Base-by-base conservation (phyloP, 805 yeast species). In the Vanderwaltozyma polyspora region DNA sequence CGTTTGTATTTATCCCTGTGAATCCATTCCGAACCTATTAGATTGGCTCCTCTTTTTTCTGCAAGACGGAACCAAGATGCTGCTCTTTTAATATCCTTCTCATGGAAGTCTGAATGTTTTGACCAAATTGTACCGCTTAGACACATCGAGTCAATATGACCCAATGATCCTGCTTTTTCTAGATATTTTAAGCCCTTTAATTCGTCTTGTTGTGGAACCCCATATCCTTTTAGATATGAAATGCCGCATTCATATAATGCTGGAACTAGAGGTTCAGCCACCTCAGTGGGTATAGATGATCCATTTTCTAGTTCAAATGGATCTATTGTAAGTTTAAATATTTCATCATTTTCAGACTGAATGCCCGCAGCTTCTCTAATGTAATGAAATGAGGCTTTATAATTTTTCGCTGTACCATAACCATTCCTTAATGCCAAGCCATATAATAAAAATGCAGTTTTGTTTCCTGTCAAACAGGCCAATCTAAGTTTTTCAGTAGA, bases 1-100 rank as follows among this genome's bases (percentile, higher is more conserved):
- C n/a, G n/a, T n/a, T 63, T 52, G 47, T 80, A 79, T 60, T 79
- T 79, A 31, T 72, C 74, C 53, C 77, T 79, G 59, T 78, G 74
- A 24, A 79, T 77, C 89, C 89, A 80, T 39, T 76, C 71, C 37
- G 78, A 74, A 1, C 86, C 87, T 18, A 76, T 68, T 36, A 76
- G 57, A 42, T 66, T 68, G 16, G 68, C 69, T 3, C 86, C 86
- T 42, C 68, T 66, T 19, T 66, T 58, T 34, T 76, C 85, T 12
- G 83, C 79, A 22, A 73, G 57, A 28, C 87, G 63, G 37, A 73
- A 69, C 77, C 86, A 78, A 10, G 76, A 72, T 3, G 87, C 81
- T 3, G 89, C 83, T 46, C 70, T 61, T 30, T 58, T 53, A 32
- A 67, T 52, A 49, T 82, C 81, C 45, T 72, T 76, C 55, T 74